Evolutionary conservation across 75 land plant genomes (phyloP), one percentile per base, ranked within the genome.

Genomic region (Cryptomeria japonica): DNA sequence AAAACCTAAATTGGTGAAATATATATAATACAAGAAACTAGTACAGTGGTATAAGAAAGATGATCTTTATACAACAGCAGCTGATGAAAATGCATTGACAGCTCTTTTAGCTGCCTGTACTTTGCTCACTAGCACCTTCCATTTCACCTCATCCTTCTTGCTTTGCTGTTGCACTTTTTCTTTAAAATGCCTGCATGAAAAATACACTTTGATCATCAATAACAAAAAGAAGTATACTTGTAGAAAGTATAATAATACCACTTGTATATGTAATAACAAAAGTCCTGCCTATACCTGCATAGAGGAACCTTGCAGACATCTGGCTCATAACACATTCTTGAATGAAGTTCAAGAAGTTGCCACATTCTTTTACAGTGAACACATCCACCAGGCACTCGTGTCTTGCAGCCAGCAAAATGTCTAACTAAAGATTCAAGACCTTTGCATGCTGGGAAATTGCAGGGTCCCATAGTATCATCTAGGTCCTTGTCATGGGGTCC

Each of bases 331-430:
- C 99, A 98, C 93, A 96, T 91, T 37, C 95, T 91, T 14, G 98
- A 95, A 82, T 98, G 99, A 16, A 98, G 91, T 86, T 95, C 98
- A 41, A 98, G 94, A 31, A 98, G 95, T 93, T 98, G 96, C 99
- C 99, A 98, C 98, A 98, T 96, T 28, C 99, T 94, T 87, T 94
- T 96, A 88, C 99, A 98, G 70, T 94, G 97, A 8, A 93, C 88
- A 89, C 98, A 98, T 34, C 98, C 96, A 77, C 96, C 99, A 49
- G 97, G 95, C 19, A 94, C 94, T 53, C 96, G 90, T 19, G 87
- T 87, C 78, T 91, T 95, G 86, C 97, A 98, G 16, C 83, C 88
- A 31, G 96, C 92, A 87, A 98, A 98, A 86, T 98, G 99, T 73
- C 98, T 92, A 37, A 98, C 94, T 14, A 96, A 90, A 37, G 92